phyloP scores from a whole-genome alignment of 2,329 filamentous ascomycete genomes.

The Rhinocladiella similis region DNA sequence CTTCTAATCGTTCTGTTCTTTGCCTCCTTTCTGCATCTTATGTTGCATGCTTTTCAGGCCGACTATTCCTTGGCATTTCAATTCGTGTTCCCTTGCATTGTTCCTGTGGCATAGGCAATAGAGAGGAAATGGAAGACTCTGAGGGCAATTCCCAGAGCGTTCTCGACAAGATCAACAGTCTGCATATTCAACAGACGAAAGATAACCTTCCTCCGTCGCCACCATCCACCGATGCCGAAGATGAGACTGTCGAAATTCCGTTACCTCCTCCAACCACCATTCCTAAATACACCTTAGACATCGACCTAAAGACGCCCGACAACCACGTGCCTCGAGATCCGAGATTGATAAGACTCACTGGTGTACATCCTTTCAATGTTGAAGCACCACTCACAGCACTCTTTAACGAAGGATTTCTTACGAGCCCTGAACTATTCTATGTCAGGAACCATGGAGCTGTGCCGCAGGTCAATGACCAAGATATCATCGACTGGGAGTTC shows the following conservation, averaged over 20 bases:
- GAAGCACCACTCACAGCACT: slow-evolving; percentile 79
- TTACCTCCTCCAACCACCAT: slow-evolving; percentile 65
- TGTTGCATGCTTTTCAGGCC: background rate
- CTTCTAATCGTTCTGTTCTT: background rate
- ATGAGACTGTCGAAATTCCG: slow-evolving; percentile 50
- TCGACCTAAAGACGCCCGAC: slow-evolving; percentile 83
- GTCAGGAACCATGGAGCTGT: slow-evolving; percentile 88
- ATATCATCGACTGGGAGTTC: slow-evolving; percentile 78
- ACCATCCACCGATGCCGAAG: slow-evolving; percentile 25
- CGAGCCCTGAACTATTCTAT: slow-evolving; percentile 84
- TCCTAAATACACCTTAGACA: slow-evolving; percentile 64
- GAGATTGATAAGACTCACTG: slow-evolving; percentile 80
- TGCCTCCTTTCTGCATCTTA: background rate
- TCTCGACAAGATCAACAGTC: slow-evolving; percentile 13
- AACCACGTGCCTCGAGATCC: slow-evolving; percentile 76
- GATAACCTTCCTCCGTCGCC: slow-evolving; percentile 27
- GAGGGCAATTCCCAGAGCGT: slow-evolving; percentile 13
- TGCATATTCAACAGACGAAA: slow-evolving; percentile 9
- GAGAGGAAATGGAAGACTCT: slow-evolving; percentile 16
- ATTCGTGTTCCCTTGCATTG: background rate
- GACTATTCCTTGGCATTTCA: background rate
- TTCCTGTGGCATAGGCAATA: background rate
- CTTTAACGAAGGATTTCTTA: slow-evolving; percentile 78
- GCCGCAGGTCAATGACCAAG: slow-evolving; percentile 69
- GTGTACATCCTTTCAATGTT: slow-evolving; percentile 87